Percentiles rank a stretch among this genome's conserved stretches.
These are phyloP conservation scores for Nakataea oryzae DNA, from an alignment of 2,329 filamentous ascomycete species.

Conservation along the genomic window DNA sequence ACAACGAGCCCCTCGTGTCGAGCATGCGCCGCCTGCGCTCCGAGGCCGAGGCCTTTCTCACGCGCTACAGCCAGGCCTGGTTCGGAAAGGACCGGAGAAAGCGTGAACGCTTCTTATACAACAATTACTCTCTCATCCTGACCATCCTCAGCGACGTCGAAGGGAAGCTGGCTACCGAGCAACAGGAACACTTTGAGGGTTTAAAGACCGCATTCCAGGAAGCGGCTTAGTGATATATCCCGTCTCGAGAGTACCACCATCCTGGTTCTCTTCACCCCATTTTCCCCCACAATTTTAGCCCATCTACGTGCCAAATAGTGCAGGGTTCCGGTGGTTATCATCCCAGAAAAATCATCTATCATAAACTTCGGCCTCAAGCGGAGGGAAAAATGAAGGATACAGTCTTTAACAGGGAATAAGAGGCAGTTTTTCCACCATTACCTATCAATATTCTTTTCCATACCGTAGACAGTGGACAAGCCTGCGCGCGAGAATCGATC, in stretches of 20 bases:
- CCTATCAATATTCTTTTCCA: background rate
- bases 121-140: conserved; percentile 90
- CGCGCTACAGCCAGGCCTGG: conserved; percentile 57
- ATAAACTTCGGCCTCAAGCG: background rate
- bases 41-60: conserved; percentile 77
- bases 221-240: conserved; percentile 21
- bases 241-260: too few relatives aligned
- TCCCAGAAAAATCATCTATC: background rate
- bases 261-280: background rate
- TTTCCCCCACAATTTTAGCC: background rate
- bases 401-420: too few relatives aligned
- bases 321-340: background rate
- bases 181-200: conserved; percentile 63
- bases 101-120: conserved; percentile 79
- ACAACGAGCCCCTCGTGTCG: conserved; percentile 83
- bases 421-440: too few relatives aligned
- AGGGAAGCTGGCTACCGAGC: conserved; percentile 64
- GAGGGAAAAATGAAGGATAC: background rate
- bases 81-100: conserved; percentile 69
- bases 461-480: too few relatives aligned
- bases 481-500: background rate
- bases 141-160: conserved; percentile 77
- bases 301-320: background rate
- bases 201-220: conserved; percentile 51
- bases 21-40: conserved; percentile 66